Percentiles rank a stretch among this genome's conserved stretches.
phyloP scores from a whole-genome alignment of 768 basidiomycete genomes.

The Naganishia antarctica region DNA sequence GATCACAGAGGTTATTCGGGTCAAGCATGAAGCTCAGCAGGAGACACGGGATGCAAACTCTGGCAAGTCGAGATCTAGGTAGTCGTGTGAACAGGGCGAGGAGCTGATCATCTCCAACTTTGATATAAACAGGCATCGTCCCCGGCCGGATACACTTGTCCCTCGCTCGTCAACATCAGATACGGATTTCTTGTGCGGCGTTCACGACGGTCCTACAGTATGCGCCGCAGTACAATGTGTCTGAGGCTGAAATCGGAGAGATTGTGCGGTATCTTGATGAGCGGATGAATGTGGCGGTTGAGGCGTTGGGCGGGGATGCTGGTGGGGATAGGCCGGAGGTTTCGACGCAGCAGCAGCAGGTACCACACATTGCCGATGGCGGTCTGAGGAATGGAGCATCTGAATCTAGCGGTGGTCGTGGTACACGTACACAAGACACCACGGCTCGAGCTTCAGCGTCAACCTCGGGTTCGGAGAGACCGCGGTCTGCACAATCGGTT shows the following conservation, averaged over 20 bases:
- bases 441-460: too few relatives aligned
- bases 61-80: slow-evolving; percentile 8
- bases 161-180: not conserved
- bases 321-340: too few relatives aligned
- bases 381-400: too few relatives aligned
- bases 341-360: too few relatives aligned
- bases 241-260: not conserved
- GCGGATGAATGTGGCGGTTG: not conserved
- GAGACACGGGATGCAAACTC: not conserved
- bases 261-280: not conserved
- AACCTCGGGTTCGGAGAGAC: too few relatives aligned
- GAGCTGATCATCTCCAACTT: not conserved
- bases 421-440: too few relatives aligned
- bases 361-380: too few relatives aligned
- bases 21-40: not conserved
- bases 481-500: too few relatives aligned
- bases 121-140: too few relatives aligned
- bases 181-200: not conserved
- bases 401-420: too few relatives aligned
- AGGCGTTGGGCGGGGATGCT: too few relatives aligned
- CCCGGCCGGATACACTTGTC: not conserved
- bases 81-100: not conserved
- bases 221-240: not conserved
- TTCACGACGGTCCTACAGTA: not conserved
- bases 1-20: not conserved